phyloP scores from a whole-genome alignment of 345 rosid genomes.

The Euphorbia pulcherrima region DNA sequence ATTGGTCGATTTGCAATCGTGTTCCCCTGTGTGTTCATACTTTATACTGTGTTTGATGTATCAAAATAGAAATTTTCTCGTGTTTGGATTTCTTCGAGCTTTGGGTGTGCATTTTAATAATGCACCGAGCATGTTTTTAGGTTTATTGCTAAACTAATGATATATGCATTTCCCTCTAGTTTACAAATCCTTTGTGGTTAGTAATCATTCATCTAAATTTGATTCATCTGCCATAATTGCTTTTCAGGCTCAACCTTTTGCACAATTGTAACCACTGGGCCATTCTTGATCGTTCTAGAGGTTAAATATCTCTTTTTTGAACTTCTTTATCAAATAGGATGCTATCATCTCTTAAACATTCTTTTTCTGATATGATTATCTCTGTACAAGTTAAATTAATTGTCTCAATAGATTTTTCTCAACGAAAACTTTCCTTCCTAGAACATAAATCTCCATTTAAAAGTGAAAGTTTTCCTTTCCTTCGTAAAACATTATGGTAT shows the following conservation, averaged over 20 bases:
- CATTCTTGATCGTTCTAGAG: not conserved
- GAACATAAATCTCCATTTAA: too few relatives aligned
- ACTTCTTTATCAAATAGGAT: not conserved
- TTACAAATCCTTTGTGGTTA: not conserved
- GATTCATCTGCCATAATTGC: not conserved
- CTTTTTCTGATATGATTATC: not conserved
- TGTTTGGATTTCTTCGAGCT: not conserved
- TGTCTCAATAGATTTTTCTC: not conserved
- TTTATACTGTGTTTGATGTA: not conserved
- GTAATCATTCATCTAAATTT: not conserved
- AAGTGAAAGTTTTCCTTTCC: not conserved
- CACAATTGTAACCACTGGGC: not conserved
- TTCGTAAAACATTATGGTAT: not conserved
- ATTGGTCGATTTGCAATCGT: not conserved
- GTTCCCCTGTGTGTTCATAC: not conserved
- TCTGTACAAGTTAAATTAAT: not conserved
- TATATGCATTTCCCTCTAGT: not conserved
- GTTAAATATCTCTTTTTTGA: not conserved
- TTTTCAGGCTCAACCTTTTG: not conserved
- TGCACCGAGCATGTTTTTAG: not conserved
- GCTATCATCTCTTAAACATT: not conserved
- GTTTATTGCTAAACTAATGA: not conserved
- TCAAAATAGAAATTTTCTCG: not conserved
- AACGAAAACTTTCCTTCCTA: too few relatives aligned
- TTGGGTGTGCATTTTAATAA: not conserved